These are phyloP conservation scores for Purpureocillium lavendulum DNA, from an alignment of 2,329 filamentous ascomycete species.

Conservation along the genomic window DNA sequence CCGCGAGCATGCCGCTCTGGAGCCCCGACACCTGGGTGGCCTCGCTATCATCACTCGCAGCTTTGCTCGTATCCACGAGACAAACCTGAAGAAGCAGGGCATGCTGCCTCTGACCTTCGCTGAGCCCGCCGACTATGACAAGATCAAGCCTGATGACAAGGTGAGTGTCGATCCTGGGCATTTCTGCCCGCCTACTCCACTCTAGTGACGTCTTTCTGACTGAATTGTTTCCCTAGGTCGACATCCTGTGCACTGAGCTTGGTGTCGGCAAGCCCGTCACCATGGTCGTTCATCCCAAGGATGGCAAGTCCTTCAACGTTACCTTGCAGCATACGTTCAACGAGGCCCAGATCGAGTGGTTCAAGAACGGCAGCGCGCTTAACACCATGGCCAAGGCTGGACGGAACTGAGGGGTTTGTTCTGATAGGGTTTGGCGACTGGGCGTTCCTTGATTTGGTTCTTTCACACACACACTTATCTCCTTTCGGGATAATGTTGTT, in stretches of 20 bases:
- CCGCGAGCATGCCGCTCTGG: conserved; percentile 95
- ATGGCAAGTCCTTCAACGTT: conserved; percentile 73
- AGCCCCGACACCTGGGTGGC: conserved; percentile 94
- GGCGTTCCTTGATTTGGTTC: no score
- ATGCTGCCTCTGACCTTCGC: conserved; percentile 97
- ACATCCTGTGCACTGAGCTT: conserved; percentile 81
- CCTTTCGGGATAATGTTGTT: no score
- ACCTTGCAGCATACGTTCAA: conserved; percentile 95
- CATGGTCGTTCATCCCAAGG: conserved; percentile 83
- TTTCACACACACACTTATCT: no score
- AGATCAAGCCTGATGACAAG: conserved; percentile 87
- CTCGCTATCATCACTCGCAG: conserved; percentile 92
- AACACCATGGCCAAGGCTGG: conserved; percentile 93
- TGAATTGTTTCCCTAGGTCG: conserved; percentile 43
- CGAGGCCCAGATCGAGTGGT: conserved; percentile 96
- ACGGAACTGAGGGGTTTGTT: no score
- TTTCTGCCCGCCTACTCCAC: no score
- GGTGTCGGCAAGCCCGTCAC: conserved; percentile 89
- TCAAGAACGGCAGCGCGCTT: conserved; percentile 92
- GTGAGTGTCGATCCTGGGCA: conserved; percentile 29
- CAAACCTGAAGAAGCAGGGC: conserved; percentile 99
- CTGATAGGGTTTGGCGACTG: no score
- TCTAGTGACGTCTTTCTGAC: no score
- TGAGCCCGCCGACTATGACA: conserved; percentile 95
- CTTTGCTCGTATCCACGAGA: conserved; percentile 99